A percentile compares a stretch with the other conserved stretches of the same genome.
phyloP scores from a whole-genome alignment of 768 basidiomycete species.

The Termitomyces sp. region DNA sequence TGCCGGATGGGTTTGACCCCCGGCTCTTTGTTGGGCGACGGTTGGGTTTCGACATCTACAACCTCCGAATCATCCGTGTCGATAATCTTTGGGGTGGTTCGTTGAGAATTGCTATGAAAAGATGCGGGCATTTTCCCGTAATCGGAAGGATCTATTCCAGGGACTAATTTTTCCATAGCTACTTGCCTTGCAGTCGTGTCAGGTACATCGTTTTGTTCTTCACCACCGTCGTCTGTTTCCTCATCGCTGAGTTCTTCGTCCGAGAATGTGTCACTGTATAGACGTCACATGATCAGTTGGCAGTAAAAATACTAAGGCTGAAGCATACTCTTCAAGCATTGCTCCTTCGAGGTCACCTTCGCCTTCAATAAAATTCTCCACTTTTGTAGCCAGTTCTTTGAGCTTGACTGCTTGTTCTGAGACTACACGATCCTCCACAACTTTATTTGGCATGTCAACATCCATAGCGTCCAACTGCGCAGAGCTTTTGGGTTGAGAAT shows the following conservation, averaged over 20 bases:
- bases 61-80: slow-evolving; percentile 38
- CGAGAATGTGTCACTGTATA: slow-evolving; percentile 59
- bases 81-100: slow-evolving; percentile 45
- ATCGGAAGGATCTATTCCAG: slow-evolving; percentile 73
- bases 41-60: slow-evolving; percentile 3
- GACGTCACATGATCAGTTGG: slow-evolving; percentile 4
- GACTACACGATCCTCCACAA: slow-evolving; percentile 48
- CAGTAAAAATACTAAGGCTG: not conserved
- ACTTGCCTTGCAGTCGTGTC: slow-evolving; percentile 45
- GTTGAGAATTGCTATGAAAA: slow-evolving; percentile 68
- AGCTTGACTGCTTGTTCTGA: slow-evolving; percentile 69
- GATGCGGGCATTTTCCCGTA: slow-evolving; percentile 86
- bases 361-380: slow-evolving; percentile 88
- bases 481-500: slow-evolving; percentile 10
- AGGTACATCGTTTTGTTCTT: slow-evolving; percentile 33
- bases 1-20: slow-evolving; percentile 55
- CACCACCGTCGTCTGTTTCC: slow-evolving; percentile 43
- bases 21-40: slow-evolving; percentile 16
- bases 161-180: slow-evolving; percentile 80
- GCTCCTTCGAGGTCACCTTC: slow-evolving; percentile 90
- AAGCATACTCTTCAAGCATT: slow-evolving; percentile 75
- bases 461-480: slow-evolving; percentile 40
- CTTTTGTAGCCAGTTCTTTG: slow-evolving; percentile 76
- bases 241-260: slow-evolving; percentile 64
- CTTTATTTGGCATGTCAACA: slow-evolving; percentile 34